A percentile compares a stretch with the other conserved stretches of the same genome.
These are phyloP conservation scores for Xylaria sp. DNA, from an alignment of 2,329 filamentous ascomycete genomes.

Conservation along the genomic window DNA sequence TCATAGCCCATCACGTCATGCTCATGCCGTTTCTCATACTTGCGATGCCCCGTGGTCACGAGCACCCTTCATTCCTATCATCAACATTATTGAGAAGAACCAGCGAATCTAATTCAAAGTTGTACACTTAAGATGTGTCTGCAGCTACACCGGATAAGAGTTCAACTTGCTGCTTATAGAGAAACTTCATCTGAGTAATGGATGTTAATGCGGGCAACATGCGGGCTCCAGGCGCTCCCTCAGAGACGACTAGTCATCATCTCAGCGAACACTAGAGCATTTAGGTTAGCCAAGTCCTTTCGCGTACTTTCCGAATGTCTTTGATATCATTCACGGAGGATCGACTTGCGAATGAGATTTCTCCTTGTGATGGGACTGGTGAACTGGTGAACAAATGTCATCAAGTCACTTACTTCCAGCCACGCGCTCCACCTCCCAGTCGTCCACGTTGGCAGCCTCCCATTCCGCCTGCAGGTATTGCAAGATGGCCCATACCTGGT, in stretches of 20 bases:
- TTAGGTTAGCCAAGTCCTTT: constrained; percentile 10
- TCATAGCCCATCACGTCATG: neutral
- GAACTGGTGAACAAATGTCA: neutral
- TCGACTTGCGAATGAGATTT: neutral
- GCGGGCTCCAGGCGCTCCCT: too few relatives aligned
- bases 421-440: constrained; percentile 37
- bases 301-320: neutral
- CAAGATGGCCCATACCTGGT: constrained; percentile 46
- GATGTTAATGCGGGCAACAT: too few relatives aligned
- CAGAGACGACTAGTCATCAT: constrained; percentile 32
- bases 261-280: constrained; percentile 22
- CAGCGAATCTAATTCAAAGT: neutral
- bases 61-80: neutral
- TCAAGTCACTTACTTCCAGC: constrained; percentile 13
- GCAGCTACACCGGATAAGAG: neutral
- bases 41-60: neutral
- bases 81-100: neutral
- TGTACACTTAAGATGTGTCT: neutral
- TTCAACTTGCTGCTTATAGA: neutral
- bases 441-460: constrained; percentile 44
- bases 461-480: constrained; percentile 46
- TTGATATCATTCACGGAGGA: neutral
- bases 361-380: too few relatives aligned
- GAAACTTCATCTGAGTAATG: too few relatives aligned
- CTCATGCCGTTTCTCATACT: neutral